Evolutionary conservation across 202 grass and related monocot species (phyloP).

Genomic region (Miscanthus sacchariflorus): DNA sequence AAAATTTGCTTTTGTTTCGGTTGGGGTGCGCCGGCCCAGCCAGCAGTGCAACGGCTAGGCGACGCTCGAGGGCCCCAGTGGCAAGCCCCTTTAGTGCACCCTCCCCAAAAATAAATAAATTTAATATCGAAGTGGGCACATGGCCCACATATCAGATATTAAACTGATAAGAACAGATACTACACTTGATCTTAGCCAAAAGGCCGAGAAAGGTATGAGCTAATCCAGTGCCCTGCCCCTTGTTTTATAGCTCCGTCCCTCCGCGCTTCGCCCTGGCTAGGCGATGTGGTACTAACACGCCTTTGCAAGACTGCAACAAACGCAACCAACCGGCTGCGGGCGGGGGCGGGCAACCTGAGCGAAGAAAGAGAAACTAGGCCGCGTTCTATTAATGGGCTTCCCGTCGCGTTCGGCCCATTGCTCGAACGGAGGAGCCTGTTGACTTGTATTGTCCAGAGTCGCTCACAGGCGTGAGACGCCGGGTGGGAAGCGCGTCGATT

Average conservation of each 20-base stretch:
- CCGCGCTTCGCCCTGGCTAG: not conserved
- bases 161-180: constrained; percentile 47
- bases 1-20: not conserved
- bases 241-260: not conserved
- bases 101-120: not conserved
- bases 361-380: not conserved
- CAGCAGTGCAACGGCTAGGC: not conserved
- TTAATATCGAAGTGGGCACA: not conserved
- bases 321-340: no score
- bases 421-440: no score
- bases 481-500: no score
- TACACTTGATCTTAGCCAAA: constrained; percentile 74
- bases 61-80: not conserved
- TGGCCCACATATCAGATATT: not conserved
- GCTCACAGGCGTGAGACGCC: no score
- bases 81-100: no score
- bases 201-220: constrained; percentile 70
- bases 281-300: not conserved
- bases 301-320: not conserved
- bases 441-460: no score
- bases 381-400: not conserved
- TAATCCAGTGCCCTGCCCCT: no score
- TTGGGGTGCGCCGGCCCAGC: not conserved
- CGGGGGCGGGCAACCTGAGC: no score
- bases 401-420: not conserved